A percentile compares a stretch with the other conserved stretches of the same genome.
These are phyloP conservation scores for Kodamaea sp. DNA, from an alignment of 1,139 yeast species.

Conservation along the genomic window DNA sequence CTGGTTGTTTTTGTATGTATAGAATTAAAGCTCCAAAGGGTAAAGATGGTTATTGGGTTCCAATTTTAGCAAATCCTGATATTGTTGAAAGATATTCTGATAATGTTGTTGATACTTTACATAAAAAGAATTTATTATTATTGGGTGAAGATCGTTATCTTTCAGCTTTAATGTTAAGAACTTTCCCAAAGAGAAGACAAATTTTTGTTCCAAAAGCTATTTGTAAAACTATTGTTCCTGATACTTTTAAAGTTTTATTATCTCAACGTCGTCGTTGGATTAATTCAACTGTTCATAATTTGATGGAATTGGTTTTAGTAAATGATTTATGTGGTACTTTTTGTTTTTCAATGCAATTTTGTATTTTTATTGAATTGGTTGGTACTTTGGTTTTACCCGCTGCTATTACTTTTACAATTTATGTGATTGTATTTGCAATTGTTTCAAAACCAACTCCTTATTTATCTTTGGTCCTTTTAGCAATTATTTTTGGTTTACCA, in stretches of 20 bases:
- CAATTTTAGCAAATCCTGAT: slow-evolving; percentile 92
- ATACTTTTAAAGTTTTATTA: slow-evolving; percentile 69
- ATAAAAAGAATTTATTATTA: slow-evolving; percentile 79
- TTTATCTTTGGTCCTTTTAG: slow-evolving; percentile 75
- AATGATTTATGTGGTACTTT: slow-evolving; percentile 95
- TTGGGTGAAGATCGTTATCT: slow-evolving; percentile 93
- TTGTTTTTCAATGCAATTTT: slow-evolving; percentile 96
- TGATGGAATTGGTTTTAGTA: slow-evolving; percentile 85
- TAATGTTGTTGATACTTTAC: slow-evolving; percentile 82
- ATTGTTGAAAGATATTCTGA: slow-evolving; percentile 93
- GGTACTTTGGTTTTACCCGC: slow-evolving; percentile 93
- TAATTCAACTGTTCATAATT: slow-evolving; percentile 92
- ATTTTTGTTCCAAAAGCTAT: slow-evolving; percentile 94
- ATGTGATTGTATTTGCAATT: slow-evolving; percentile 74
- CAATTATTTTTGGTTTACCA: slow-evolving; percentile 83
- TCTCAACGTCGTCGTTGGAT: slow-evolving; percentile 99
- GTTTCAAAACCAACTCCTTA: slow-evolving; percentile 81
- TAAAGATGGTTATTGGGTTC: slow-evolving; percentile 90
- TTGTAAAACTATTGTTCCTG: slow-evolving; percentile 92
- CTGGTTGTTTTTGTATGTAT: slow-evolving; percentile 97
- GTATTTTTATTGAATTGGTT: slow-evolving; percentile 77
- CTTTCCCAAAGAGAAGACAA: slow-evolving; percentile 91
- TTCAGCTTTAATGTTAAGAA: slow-evolving; percentile 83
- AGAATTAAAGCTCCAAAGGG: slow-evolving; percentile 94
- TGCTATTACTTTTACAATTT: slow-evolving; percentile 82